Evolutionary conservation across 176 grass and related monocot genomes (phyloP), one percentile per base, ranked within the genome.

Genomic region (Cenchrus americanus): DNA sequence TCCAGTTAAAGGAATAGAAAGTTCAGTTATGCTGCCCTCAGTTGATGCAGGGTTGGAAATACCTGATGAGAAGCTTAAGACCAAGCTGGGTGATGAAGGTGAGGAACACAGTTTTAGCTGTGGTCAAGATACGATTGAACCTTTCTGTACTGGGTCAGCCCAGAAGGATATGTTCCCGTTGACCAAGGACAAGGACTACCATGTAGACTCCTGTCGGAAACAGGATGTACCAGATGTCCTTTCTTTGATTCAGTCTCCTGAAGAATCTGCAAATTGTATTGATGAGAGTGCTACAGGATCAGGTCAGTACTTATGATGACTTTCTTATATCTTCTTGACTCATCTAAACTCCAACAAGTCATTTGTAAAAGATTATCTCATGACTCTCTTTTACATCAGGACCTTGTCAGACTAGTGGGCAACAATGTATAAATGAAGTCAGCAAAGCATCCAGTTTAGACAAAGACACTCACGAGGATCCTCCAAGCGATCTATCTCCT

Each of bases 221-320:
- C 42, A 69, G 18, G 76, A 62, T 8, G 23, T 62, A 67, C 18
- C 44, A 37, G 37, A 53, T 73, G 62, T 22, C 46, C 48, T 27
- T 17, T 66, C 82, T 69, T 43, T 47, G 52, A 10, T 26, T 12
- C 58, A 59, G 27, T 67, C 41, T 74, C 7, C 26, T 5, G 76
- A 58, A 80, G 42, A 84, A 80, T 49, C 87, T 66, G 34, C 66
- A 66, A 17, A 79, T 59, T 66, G 14, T 72, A 24, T 23, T 7
- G 62, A 67, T 73, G 32, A 18, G 0, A 18, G 17, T 50, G 41
- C 70, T 62, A 27, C 46, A 8, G 60, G 60, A 30, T 69, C 79
- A 81, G 66, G 79, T 69, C 10, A 65, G 81, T 64, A n/a, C n/a
- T 71, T 69, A 10, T 43, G 19, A 21, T 27, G 48, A 54, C 1